These are phyloP conservation scores for Sclerotinia borealis DNA, from an alignment of 2,329 filamentous ascomycete species.

Conservation along the genomic window DNA sequence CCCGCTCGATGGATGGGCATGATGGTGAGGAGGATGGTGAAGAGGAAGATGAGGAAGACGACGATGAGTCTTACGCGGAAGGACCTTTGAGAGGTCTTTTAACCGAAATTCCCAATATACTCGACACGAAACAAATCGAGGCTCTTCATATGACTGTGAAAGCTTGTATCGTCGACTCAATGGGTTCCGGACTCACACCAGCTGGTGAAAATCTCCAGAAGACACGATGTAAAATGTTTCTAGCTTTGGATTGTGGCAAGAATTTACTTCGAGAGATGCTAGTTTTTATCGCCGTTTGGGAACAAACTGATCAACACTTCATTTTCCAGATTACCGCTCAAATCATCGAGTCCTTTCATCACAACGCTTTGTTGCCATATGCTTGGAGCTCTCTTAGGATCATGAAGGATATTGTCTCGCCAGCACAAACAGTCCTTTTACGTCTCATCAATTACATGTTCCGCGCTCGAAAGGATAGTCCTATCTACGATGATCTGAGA, in stretches of 20 bases:
- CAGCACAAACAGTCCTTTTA: constrained; percentile 87
- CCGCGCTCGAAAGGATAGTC: constrained; percentile 46
- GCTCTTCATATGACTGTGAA: constrained; percentile 96
- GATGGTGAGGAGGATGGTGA: constrained; percentile 50
- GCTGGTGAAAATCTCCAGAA: constrained; percentile 81
- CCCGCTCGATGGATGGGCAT: constrained; percentile 35
- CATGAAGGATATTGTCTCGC: constrained; percentile 92
- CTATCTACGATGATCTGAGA: constrained; percentile 42
- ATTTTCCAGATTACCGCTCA: constrained; percentile 97
- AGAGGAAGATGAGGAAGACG: constrained; percentile 62
- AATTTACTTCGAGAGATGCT: constrained; percentile 85
- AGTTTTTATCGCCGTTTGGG: constrained; percentile 96
- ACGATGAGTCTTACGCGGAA: constrained; percentile 74
- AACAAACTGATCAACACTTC: constrained; percentile 84
- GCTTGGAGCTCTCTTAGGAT: constrained; percentile 89
- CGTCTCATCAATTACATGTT: constrained; percentile 89
- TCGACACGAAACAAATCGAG: constrained; percentile 92
- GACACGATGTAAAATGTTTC: constrained; percentile 79
- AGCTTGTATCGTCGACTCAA: constrained; percentile 82
- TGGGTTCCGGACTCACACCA: constrained; percentile 60
- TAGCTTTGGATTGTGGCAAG: constrained; percentile 84
- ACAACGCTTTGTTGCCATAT: constrained; percentile 83
- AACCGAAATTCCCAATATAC: constrained; percentile 88
- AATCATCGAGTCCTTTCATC: constrained; percentile 87
- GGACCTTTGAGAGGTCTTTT: constrained; percentile 76